Evolutionary conservation across 2,329 filamentous ascomycete species (phyloP), one percentile per base, ranked within the genome.

Genomic region (Claviceps purpurea): DNA sequence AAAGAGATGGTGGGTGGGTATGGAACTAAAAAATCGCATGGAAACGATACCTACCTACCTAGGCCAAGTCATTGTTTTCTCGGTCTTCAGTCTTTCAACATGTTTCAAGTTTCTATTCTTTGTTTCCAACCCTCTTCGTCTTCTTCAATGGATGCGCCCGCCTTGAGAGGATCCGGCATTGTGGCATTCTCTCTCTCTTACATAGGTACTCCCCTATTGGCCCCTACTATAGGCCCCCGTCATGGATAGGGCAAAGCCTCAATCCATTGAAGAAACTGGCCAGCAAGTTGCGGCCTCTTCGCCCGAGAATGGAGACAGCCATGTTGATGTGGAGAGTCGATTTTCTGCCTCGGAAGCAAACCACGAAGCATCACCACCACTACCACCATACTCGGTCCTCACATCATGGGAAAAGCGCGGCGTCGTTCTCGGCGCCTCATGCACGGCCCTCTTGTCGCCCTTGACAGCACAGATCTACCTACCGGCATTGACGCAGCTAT

Each of bases 381-480:
- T 55, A 10, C 57, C 58, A 3, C 60, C 60, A 3, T 73, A 70
- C 39, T 71, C 70, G 1, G 56, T 67, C 52, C 69, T 68, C 57
- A 66, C 68, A 5, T 53, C 57, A 54, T 68, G 67, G 64, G 58
- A 70, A 43, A 74, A 74, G 50, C 64, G 67, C 5, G 52, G 63
- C 43, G 66, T 74, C 42, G 66, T 73, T n/a, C 55, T 72, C 4
- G 65, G 60, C 4, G 68, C 67, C 3, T 62, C 70, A 2, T 47
- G 64, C 4, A 65, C 64, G 5, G 70, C 70, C 39, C 65, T 74
- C 59, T 72, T 74, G 59, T 75, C 72, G 7, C 72, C 72, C 2
- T 60, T 75, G 46, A 71, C 70, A 0, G 69, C 70, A 3, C 69
- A 76, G 45, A 78, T 78, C 20, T 80, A 79, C 65, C 72, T 77